A percentile compares a stretch with the other conserved stretches of the same genome.
These are phyloP conservation scores for Fusarium sp. DNA, from an alignment of 2,329 filamentous ascomycete genomes.

Conservation along the genomic window DNA sequence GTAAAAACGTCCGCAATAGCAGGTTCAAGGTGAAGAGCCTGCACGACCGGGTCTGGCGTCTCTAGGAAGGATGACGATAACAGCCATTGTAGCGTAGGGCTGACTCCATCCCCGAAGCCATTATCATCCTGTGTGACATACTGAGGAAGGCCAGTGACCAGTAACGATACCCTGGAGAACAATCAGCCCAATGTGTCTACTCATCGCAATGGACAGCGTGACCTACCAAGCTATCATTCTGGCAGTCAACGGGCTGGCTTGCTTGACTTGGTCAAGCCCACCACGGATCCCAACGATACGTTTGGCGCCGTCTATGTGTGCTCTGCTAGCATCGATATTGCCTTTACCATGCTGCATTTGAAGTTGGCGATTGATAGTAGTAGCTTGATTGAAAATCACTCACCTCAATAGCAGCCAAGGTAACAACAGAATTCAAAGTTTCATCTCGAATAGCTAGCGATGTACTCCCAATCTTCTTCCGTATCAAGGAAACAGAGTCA, in stretches of 20 bases:
- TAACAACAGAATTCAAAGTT: slow-evolving; percentile 68
- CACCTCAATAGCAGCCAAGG: slow-evolving; percentile 68
- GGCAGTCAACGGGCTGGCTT: slow-evolving; percentile 63
- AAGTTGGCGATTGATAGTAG: neutral
- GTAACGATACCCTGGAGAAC: slow-evolving; percentile 64
- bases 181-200: neutral
- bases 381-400: slow-evolving; percentile 15
- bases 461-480: slow-evolving; percentile 60
- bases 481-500: slow-evolving; percentile 64
- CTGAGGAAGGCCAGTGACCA: slow-evolving; percentile 64
- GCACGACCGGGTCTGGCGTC: slow-evolving; percentile 22
- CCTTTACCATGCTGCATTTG: slow-evolving; percentile 62
- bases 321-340: slow-evolving; percentile 55
- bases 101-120: slow-evolving; percentile 61
- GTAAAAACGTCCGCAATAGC: slow-evolving; percentile 52
- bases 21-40: slow-evolving; percentile 48
- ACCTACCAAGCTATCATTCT: slow-evolving; percentile 66
- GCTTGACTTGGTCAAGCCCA: slow-evolving; percentile 60
- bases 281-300: slow-evolving; percentile 61
- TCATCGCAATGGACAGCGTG: neutral
- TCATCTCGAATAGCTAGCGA: slow-evolving; percentile 62
- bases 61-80: slow-evolving; percentile 36
- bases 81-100: slow-evolving; percentile 62
- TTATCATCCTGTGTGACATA: slow-evolving; percentile 63
- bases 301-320: slow-evolving; percentile 64